Conservation (phyloP, 139 green algal genomes). For the Coelastrella sp. region DNA sequence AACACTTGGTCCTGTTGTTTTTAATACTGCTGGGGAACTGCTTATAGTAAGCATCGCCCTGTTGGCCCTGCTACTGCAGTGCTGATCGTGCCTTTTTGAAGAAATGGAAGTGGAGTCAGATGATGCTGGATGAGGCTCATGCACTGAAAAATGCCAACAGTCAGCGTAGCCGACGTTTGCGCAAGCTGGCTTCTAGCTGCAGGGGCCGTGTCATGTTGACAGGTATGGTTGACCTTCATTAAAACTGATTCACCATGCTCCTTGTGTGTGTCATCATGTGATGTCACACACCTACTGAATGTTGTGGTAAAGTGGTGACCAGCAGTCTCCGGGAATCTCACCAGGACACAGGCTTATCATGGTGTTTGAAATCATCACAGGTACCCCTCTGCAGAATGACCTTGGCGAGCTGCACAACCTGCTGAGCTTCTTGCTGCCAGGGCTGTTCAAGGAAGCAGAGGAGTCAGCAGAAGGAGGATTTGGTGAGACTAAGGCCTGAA, state of each 20-base stretch:
- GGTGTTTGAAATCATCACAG: too few species aligned
- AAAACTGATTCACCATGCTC: too few species aligned
- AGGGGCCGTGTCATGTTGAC: slow-evolving; percentile 15
- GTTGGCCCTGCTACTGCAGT: background rate
- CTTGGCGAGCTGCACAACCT: slow-evolving; percentile 90
- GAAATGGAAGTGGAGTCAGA: slow-evolving; percentile 78
- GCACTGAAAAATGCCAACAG: slow-evolving; percentile 88
- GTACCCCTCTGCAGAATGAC: slow-evolving; percentile 96
- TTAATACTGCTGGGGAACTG: too few species aligned
- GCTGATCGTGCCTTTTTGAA: slow-evolving; percentile 69
- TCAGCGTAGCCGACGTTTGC: slow-evolving; percentile 58
- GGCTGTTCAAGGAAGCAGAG: slow-evolving; percentile 74
- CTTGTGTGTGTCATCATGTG: too few species aligned
- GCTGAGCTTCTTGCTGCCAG: slow-evolving; percentile 90
- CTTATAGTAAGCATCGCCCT: too few species aligned
- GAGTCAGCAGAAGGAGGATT: slow-evolving; percentile 16
- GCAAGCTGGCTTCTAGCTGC: slow-evolving; percentile 24
- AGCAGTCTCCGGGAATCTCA: too few species aligned
- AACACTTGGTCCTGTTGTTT: too few species aligned
- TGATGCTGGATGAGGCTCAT: slow-evolving; percentile 90
- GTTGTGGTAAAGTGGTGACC: too few species aligned
- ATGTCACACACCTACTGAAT: too few species aligned
- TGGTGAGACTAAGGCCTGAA: too few species aligned
- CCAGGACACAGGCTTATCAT: too few species aligned
- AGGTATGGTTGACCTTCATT: background rate